Percentiles rank a stretch among this genome's conserved stretches.
Evolutionary conservation across 805 yeast species (phyloP).

Genomic region (Saccharomycopsis sp.): DNA sequence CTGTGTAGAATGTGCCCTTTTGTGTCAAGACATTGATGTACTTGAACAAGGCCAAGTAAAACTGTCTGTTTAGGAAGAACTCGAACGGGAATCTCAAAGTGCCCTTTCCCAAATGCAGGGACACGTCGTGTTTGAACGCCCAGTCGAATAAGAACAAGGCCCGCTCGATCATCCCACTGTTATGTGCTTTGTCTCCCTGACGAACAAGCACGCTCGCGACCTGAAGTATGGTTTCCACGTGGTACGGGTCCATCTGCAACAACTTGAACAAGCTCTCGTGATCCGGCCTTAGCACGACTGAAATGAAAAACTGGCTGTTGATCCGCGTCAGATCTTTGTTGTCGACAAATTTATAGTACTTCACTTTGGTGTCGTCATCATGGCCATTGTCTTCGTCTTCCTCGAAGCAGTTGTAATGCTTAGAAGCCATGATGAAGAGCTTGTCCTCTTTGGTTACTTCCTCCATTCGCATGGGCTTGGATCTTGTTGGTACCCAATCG

Average conservation of each 20-base stretch:
- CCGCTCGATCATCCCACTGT: constrained; percentile 67
- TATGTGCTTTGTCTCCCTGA: constrained; percentile 67
- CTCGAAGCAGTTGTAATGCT: constrained; percentile 35
- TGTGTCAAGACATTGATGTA: constrained; percentile 63
- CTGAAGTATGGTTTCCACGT: constrained; percentile 69
- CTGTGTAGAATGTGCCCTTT: constrained; percentile 69
- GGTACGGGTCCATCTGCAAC: constrained; percentile 58
- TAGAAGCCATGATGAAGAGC: constrained; percentile 27
- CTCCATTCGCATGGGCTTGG: constrained; percentile 54
- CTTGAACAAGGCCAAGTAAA: constrained; percentile 65
- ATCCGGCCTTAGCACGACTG: constrained; percentile 67
- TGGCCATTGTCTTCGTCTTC: too few relatives aligned
- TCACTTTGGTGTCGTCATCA: constrained; percentile 41
- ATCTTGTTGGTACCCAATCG: constrained; percentile 68
- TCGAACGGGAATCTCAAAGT: constrained; percentile 68
- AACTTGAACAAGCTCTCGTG: constrained; percentile 60
- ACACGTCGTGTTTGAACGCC: constrained; percentile 49
- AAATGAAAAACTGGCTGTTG: constrained; percentile 46
- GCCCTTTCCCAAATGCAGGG: constrained; percentile 43
- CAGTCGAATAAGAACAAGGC: constrained; percentile 76
- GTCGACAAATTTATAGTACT: constrained; percentile 46
- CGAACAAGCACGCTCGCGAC: constrained; percentile 64
- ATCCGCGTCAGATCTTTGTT: constrained; percentile 29
- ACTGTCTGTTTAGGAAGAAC: constrained; percentile 64
- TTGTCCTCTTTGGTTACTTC: constrained; percentile 31